Evolutionary conservation across 768 basidiomycete species (phyloP).

Genomic region (Dacryopinax spathularia): DNA sequence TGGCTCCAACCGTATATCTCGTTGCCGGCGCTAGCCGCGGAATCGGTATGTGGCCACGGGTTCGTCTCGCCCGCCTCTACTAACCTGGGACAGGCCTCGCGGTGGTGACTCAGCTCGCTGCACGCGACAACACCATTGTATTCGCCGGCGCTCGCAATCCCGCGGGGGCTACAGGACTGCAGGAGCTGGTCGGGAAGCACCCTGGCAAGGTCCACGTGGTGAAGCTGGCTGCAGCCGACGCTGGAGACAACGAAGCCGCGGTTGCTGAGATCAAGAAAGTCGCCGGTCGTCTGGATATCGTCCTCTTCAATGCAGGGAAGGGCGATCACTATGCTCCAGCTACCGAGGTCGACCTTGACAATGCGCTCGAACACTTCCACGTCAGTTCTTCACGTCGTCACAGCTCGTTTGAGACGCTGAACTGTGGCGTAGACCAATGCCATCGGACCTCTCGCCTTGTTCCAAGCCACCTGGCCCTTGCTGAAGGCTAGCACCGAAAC

Average conservation of each 20-base stretch:
- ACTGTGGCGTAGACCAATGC: constrained; percentile 12
- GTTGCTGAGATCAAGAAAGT: constrained; percentile 8
- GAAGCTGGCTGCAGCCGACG: constrained; percentile 11
- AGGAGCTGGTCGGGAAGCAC: constrained; percentile 4
- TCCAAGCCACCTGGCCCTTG: constrained; percentile 11
- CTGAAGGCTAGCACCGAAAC: not conserved
- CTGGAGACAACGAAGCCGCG: constrained; percentile 9
- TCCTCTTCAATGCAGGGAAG: constrained; percentile 9
- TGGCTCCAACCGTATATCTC: not conserved
- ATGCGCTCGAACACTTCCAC: not conserved
- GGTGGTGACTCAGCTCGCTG: constrained; percentile 5
- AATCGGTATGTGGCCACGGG: not conserved
- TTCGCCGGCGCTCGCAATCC: constrained; percentile 13
- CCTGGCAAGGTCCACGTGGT: constrained; percentile 8
- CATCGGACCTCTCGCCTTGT: constrained; percentile 14
- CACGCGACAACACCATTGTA: constrained; percentile 6
- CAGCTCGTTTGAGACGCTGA: too few relatives aligned
- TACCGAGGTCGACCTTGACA: not conserved
- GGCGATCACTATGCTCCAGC: not conserved
- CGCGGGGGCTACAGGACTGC: constrained; percentile 2
- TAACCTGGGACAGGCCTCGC: not conserved
- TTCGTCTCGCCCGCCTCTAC: not conserved
- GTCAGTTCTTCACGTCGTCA: not conserved
- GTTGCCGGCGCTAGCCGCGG: not conserved
- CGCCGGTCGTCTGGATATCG: constrained; percentile 12